Base-by-base conservation (phyloP, 768 basidiomycete genomes). In the Peribolospora baueri region DNA sequence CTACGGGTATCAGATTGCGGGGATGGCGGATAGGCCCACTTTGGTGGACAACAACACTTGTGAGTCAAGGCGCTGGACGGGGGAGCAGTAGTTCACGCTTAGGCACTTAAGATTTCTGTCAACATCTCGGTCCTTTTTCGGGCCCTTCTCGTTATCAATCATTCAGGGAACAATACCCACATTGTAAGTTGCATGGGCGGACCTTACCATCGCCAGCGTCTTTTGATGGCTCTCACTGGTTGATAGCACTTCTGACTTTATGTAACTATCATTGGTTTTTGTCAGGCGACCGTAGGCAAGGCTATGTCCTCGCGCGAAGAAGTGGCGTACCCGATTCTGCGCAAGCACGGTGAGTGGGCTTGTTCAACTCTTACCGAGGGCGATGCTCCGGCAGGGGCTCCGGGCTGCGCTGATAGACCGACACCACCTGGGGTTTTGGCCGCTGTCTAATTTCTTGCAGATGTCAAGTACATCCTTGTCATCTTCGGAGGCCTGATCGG, bases 11-110 rank as follows among this genome's bases (percentile, higher is more conserved):
- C 50, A 58, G 43, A 95, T 97, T 64, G 93, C 93, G 46, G 93
- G 93, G 46, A 93, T 97, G 84, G 90, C 93, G 36, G 88, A 97
- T 70, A 73, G 91, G 48, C 80, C 87, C 10, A 97, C 91, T 1
- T 70, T 97, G 61, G 91, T 97, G 14, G 91, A 98, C 68, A 97
- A 98, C 70, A 95, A 97, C 66, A 98, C 93, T 0, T 97, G 93
- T 93, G 97, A 98, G 25, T 25, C 25, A 25, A 25, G 25, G 25
- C 25, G 25, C 25, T 25, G 25, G 25, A 25, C 25, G 25, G 25
- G 25, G 25, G 25, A 25, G 25, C 25, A 25, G 25, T 25, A 25
- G 25, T 25, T 25, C 25, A 25, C 25, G 25, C 25, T 25, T 25
- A 25, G 25, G 25, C 25, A 1, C 25, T 25, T 25, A 25, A 25